Percentiles rank a stretch among this genome's conserved stretches.
Conservation (phyloP, 2,329 filamentous ascomycete genomes). For the Cordyceps fumosorosea region DNA sequence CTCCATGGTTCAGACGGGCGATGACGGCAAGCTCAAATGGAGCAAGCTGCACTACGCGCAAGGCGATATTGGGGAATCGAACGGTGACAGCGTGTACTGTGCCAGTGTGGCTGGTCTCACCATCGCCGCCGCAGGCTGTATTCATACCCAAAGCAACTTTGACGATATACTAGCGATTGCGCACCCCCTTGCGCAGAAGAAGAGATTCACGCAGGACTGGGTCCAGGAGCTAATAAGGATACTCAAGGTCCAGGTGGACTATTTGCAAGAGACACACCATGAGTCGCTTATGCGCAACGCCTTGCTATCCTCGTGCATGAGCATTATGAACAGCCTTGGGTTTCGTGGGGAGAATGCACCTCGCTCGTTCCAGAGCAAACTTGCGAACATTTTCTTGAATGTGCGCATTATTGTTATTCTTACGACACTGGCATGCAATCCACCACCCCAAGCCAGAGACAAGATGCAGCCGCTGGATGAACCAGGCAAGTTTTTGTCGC, state of each 20-base stretch:
- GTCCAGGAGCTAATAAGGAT: conserved; percentile 61
- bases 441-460: conserved; percentile 46
- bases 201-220: conserved; percentile 52
- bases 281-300: conserved; percentile 68
- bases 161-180: conserved; percentile 69
- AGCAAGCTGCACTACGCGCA: conserved; percentile 45
- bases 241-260: conserved; percentile 71
- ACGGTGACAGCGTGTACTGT: conserved; percentile 48
- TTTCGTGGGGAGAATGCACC: conserved; percentile 57
- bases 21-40: conserved; percentile 55
- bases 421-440: conserved; percentile 56
- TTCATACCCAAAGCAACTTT: conserved; percentile 44
- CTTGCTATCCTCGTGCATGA: conserved; percentile 67
- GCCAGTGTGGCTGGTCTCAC: conserved; percentile 58
- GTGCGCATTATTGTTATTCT: conserved; percentile 65
- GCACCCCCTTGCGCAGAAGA: conserved; percentile 38
- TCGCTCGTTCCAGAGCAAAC: conserved; percentile 63
- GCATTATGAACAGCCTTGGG: conserved; percentile 71
- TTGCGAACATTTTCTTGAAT: conserved; percentile 69
- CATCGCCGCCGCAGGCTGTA: conserved; percentile 40
- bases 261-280: conserved; percentile 66
- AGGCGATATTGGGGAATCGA: conserved; percentile 40
- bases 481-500: conserved; percentile 28
- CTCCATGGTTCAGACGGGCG: conserved; percentile 51
- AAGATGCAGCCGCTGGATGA: conserved; percentile 57